Evolutionary conservation across 2,329 filamentous ascomycete species (phyloP), one percentile per base, ranked within the genome.

Genomic region (Penicillium sp.): DNA sequence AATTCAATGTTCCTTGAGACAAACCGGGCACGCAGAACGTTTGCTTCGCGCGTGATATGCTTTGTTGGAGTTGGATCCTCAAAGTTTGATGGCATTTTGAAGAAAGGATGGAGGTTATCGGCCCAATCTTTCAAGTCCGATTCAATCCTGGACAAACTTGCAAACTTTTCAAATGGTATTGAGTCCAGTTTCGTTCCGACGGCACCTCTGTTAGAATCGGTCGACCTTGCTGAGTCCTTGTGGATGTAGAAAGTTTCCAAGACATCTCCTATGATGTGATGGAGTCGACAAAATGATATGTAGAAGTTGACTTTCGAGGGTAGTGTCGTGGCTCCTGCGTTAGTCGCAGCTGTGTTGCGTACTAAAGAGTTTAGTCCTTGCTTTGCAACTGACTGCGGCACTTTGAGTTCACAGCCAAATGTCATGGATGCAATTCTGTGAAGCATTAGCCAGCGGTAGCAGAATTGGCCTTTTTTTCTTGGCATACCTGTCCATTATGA

Each of bases 401-500:
- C 38, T 29, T 47, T 52, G 13, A 47, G 44, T 1, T 18, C 36
- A 27, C 44, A 52, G 18, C 50, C 50, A 43, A 52, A 52, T 9
- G 50, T 52, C 50, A 52, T 52, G 7, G 50, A 34, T 8, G 38
- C 39, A 14, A 52, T 47, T 14, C 50, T 52, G 22, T 6, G 7
- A 5, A 18, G 3, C 9, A 2, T 52, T 32, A 52, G 50, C 21
- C 29, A 3, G 4, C 5, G 22, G 14, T n/a, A 21, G 38, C 16
- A 3, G 36, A 18, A 36, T 27, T 13, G 10, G 11, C 24, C 24
- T 21, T 10, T n/a, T n/a, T 3, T 8, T 40, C 3, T 13, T 38
- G 11, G 5, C n/a, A 39, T 52, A 52, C 50, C 50, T 47, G 38
- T 52, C 50, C 44, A 52, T 47, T 2, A 52, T 47, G n/a, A 52